Evolutionary conservation across 2,329 filamentous ascomycete species (phyloP).

Genomic region (Cladosporium colombiae): DNA sequence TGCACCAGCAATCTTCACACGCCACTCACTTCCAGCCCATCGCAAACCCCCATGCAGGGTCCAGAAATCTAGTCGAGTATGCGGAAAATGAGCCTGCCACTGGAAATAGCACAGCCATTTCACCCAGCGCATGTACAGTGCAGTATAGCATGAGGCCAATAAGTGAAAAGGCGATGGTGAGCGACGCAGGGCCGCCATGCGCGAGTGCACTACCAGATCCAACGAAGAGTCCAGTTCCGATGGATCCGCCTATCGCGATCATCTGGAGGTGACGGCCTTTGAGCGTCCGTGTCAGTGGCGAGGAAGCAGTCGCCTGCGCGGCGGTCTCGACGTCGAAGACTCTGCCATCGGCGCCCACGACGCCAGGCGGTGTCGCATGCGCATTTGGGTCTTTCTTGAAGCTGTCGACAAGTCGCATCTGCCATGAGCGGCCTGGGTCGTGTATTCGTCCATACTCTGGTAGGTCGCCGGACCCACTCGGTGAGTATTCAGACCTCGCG

Average conservation of each 20-base stretch:
- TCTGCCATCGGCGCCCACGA: constrained; percentile 54
- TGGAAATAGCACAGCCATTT: constrained; percentile 39
- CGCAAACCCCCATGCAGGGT: constrained; percentile 41
- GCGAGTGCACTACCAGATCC: constrained; percentile 37
- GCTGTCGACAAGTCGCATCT: constrained; percentile 54
- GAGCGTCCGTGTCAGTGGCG: constrained; percentile 68
- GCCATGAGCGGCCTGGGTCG: constrained; percentile 13
- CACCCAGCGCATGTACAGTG: constrained; percentile 38
- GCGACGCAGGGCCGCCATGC: constrained; percentile 37
- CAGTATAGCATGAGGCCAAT: constrained; percentile 39
- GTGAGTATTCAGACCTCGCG: constrained; percentile 25
- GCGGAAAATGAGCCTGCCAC: constrained; percentile 40
- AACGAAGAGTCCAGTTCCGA: constrained; percentile 48
- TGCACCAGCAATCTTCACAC: not conserved
- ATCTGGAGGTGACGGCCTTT: constrained; percentile 90
- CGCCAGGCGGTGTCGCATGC: constrained; percentile 50
- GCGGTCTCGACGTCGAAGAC: constrained; percentile 65
- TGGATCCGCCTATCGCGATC: constrained; percentile 94
- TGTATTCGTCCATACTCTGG: constrained; percentile 14
- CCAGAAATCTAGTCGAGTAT: constrained; percentile 39
- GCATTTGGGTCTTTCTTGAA: constrained; percentile 65
- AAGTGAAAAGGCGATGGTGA: constrained; percentile 36
- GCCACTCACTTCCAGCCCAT: constrained; percentile 37
- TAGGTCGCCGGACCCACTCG: constrained; percentile 23
- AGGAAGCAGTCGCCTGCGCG: constrained; percentile 65